Evolutionary conservation across 2,329 filamentous ascomycete species (phyloP), one percentile per base, ranked within the genome.

Genomic region (Cladosporium colombiae): DNA sequence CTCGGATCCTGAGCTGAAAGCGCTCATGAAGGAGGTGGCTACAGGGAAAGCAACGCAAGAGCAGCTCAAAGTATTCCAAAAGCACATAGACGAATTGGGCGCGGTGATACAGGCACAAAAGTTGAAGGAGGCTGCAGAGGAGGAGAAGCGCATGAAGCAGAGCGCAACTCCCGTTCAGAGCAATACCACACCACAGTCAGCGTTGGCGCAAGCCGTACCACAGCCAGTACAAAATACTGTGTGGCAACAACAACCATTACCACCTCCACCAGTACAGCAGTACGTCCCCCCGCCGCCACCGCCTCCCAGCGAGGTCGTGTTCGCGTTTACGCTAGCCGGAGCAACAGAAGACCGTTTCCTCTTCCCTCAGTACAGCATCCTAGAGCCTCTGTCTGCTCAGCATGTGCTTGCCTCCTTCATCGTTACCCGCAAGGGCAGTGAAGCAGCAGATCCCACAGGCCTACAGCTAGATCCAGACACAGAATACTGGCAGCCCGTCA

Each of bases 21-120:
- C 90, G 40, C 81, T 95, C 0, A 95, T 95, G 91, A 92, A 92
- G 75, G 87, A 91, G 62, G 91, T 95, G 0, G 91, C 91, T 0
- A 88, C 89, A 31, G 91, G 91, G 1, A 85, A 89, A 70, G 91
- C 91, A 0, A 87, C 86, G 14, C 85, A 87, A 44, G 85, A 88
- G 16, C 90, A 95, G 74, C 79, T 95, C 14, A 87, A 87, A 56
- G 86, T 88, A 68, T 95, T 95, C 71, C 91, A 95, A 74, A 84
- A 84, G 58, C 91, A 95, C 50, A 95, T 95, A 68, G 90, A 93
- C 72, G 88, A 92, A 74, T 85, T 95, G 65, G 93, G 55, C 21
- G 53, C 62, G 23, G 62, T 50, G 2, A 58, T 65, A 23, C 62
- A 59, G 40, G 29, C 62, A 29, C 62, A 65, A 18, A 65, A 65